Evolutionary conservation across 2,329 filamentous ascomycete species (phyloP), one percentile per base, ranked within the genome.

Genomic region (Aspergillus calidoustus): DNA sequence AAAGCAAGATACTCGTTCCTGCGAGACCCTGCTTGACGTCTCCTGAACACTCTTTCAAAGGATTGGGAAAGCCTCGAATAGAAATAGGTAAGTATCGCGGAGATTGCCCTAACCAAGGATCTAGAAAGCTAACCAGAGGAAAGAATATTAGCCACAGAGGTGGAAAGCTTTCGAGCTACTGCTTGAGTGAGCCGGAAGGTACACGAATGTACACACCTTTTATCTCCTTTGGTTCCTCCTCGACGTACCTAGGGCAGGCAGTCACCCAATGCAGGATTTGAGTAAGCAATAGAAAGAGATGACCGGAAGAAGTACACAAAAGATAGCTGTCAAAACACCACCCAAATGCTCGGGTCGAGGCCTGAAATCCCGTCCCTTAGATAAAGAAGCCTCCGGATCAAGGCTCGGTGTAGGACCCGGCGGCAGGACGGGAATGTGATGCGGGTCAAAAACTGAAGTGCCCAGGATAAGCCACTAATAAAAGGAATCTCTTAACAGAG

Each of bases 401-500:
- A 54, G 50, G 57, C 57, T 49, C 43, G 43, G 51, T 48, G 41
- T 59, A 53, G 38, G 49, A 48, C 17, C 17, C 60, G 28, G 53
- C 30, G 57, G 47, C 50, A 38, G 47, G 25, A 23, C 48, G 52
- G 49, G 56, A 54, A 41, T 13, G 31, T 50, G 44, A 59, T 49
- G 28, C 17, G 41, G 47, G 54, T 50, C 48, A 31, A 50, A 47
- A 56, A 44, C 25, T 25, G 23, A 41, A 54, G 54, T 41, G 25
- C 46, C 50, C 54, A 55, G 34, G 53, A 58, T 28, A 7, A 57
- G 19, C 48, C 30, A 54, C 59, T 28, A 59, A 59, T 55, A 46
- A 54, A 53, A 55, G 8, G 50, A 43, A 31, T 38, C 48, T 56
- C 61, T 57, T 62, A 59, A 59, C 41, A 60, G 44, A 57, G 47